Evolutionary conservation across 2,329 filamentous ascomycete species (phyloP), one percentile per base, ranked within the genome.

Genomic region (Ophioceras dolichostomum): DNA sequence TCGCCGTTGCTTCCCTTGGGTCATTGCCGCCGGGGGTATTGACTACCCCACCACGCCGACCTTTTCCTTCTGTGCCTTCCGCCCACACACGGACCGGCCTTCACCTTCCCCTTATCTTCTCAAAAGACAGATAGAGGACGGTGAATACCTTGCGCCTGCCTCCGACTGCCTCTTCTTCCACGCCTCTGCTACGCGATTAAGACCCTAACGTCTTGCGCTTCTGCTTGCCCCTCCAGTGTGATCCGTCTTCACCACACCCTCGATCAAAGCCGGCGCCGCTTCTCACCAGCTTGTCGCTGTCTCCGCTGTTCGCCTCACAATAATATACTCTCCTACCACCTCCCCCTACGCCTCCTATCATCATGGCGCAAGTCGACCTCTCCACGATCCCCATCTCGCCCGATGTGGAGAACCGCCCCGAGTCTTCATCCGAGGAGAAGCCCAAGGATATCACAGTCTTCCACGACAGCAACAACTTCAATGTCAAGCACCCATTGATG

Each of bases 401-500:
- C 37, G 70, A 68, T 44, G 75, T 79, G 45, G 71, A 72, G 48
- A 73, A 73, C 54, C 61, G 42, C 59, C 66, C 39, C 59, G 63
- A 45, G 53, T 59, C 39, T 12, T 30, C 39, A 40, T 14, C 9
- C 29, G 52, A 55, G 38, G 67, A 68, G 38, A 64, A 67, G 46
- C 62, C 61, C 46, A 79, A 88, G 56, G 68, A 83, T 36, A 72
- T 94, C 52, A 98, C 91, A 33, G 89, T 98, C 50, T 98, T 98
- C 68, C 88, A 98, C 59, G 87, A 96, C 65, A 83, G 91, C 51
- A 83, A 95, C 48, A 95, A 98, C 72, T 98, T 98, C 76, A 98
- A 94, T 53, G 91, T 98, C 62, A 98, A 96, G 74, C 91, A 98
- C 61, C 89, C 88, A 48, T 74, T 98, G 43, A 88, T 94, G 74